These are phyloP conservation scores for Spathaspora arborariae DNA, from an alignment of 805 yeast species.

Conservation along the genomic window DNA sequence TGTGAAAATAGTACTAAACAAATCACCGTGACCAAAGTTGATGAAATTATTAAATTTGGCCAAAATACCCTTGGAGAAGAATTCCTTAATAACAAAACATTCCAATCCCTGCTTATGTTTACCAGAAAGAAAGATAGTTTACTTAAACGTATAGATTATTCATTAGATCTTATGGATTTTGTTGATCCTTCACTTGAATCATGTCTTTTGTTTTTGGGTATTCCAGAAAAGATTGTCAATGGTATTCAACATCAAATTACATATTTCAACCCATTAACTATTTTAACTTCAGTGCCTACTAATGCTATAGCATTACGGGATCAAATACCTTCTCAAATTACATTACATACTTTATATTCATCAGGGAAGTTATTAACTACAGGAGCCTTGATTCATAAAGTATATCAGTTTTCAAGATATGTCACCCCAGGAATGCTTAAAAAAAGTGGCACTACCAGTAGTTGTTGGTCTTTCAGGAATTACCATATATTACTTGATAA, in stretches of 20 bases:
- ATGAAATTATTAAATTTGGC: slow-evolving; percentile 60
- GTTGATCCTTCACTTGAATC: slow-evolving; percentile 73
- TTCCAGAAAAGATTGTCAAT: slow-evolving; percentile 27
- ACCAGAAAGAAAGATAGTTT: slow-evolving; percentile 64
- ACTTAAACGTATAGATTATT: slow-evolving; percentile 53
- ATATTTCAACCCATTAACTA: slow-evolving; percentile 28
- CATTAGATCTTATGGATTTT: slow-evolving; percentile 67
- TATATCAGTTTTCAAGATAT: slow-evolving; percentile 28
- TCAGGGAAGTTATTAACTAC: slow-evolving; percentile 38
- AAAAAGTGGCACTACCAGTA: slow-evolving; percentile 52
- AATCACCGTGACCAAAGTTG: slow-evolving; percentile 58
- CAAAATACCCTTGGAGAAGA: slow-evolving; percentile 60
- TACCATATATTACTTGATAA: slow-evolving; percentile 58
- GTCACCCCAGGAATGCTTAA: slow-evolving; percentile 38
- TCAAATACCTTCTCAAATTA: slow-evolving; percentile 33
- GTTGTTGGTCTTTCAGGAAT: slow-evolving; percentile 47
- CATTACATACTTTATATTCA: slow-evolving; percentile 38
- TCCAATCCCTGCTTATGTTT: slow-evolving; percentile 79
- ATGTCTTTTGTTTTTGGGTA: slow-evolving; percentile 44
- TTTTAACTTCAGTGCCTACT: slow-evolving; percentile 27
- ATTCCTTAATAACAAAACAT: slow-evolving; percentile 54
- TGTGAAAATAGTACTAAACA: slow-evolving; percentile 70
- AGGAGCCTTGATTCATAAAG: slow-evolving; percentile 40
- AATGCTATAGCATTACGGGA: slow-evolving; percentile 28
- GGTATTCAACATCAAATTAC: slow-evolving; percentile 25